Evolutionary conservation across 1,284 basidiomycete genomes (phyloP).

Genomic region (Ustilago bromivora): DNA sequence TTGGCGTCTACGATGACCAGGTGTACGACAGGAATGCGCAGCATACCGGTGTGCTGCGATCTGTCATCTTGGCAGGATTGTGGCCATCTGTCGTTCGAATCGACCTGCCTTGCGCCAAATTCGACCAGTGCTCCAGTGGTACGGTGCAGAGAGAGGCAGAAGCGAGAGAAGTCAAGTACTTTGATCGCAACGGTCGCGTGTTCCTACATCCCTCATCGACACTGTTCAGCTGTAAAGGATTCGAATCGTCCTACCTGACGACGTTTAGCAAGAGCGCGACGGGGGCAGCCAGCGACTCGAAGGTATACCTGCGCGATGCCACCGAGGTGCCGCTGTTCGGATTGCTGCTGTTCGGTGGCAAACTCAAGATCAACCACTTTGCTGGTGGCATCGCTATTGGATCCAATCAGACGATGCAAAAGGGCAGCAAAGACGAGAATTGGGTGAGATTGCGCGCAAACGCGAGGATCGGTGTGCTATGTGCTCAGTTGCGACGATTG

Average conservation of each 20-base stretch:
- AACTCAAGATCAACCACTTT: constrained; percentile 78
- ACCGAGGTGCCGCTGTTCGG: constrained; percentile 90
- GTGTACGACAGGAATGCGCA: constrained; percentile 48
- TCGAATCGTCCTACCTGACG: constrained; percentile 82
- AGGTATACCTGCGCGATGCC: constrained; percentile 86
- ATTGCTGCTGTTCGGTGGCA: constrained; percentile 85
- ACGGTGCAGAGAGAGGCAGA: constrained; percentile 62
- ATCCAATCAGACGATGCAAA: constrained; percentile 30
- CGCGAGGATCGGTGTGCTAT: constrained; percentile 88
- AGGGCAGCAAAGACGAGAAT: constrained; percentile 64
- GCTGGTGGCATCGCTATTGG: constrained; percentile 77
- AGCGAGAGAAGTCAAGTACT: constrained; percentile 60
- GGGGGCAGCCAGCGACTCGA: constrained; percentile 71
- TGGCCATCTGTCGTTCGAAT: constrained; percentile 73
- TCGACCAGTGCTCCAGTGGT: constrained; percentile 60
- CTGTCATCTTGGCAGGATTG: constrained; percentile 67
- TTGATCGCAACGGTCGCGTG: constrained; percentile 73
- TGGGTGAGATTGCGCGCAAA: constrained; percentile 81
- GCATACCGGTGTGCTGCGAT: constrained; percentile 53
- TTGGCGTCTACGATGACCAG: constrained; percentile 68
- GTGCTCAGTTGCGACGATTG: constrained; percentile 80
- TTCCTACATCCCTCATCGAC: constrained; percentile 88
- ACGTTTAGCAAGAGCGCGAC: constrained; percentile 87
- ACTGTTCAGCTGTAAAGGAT: constrained; percentile 78
- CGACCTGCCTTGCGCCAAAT: constrained; percentile 59